Percentiles rank a stretch among this genome's conserved stretches.
phyloP scores from a whole-genome alignment of 257 asterid genomes.

The Nicotiana attenuata region DNA sequence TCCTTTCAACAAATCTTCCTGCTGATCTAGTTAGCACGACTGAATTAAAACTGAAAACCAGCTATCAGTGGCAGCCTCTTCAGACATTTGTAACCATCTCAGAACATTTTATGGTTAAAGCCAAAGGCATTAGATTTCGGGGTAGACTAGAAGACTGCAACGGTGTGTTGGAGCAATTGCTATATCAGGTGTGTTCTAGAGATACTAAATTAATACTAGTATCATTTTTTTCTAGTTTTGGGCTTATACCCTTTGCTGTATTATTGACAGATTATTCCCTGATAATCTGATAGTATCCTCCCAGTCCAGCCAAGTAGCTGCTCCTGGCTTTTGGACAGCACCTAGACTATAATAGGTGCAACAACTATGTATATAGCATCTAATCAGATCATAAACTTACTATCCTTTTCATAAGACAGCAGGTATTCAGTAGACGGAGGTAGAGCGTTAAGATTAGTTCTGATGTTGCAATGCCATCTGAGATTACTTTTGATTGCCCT shows the following conservation, averaged over 20 bases:
- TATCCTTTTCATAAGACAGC: neutral
- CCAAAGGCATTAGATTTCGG: slow-evolving; percentile 76
- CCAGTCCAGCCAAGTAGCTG: no score
- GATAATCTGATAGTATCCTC: neutral
- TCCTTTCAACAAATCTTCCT: slow-evolving; percentile 62
- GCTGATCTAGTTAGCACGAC: slow-evolving; percentile 59
- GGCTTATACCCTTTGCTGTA: neutral
- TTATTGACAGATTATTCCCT: neutral
- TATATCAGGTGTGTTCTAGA: slow-evolving; percentile 51
- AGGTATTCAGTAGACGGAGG: neutral
- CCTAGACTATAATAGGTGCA: neutral
- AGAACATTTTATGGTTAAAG: slow-evolving; percentile 65
- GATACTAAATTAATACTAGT: neutral
- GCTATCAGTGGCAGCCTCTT: slow-evolving; percentile 84
- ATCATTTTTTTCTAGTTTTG: neutral
- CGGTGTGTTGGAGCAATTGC: slow-evolving; percentile 45
- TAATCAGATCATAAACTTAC: neutral
- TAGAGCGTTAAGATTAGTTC: neutral
- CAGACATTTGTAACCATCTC: slow-evolving; percentile 83
- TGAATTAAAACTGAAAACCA: slow-evolving; percentile 60
- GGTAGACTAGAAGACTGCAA: slow-evolving; percentile 71
- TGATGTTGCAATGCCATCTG: neutral
- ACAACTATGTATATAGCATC: neutral
- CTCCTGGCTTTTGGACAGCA: neutral
- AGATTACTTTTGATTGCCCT: neutral